Evolutionary conservation across 2,329 filamentous ascomycete species (phyloP).

Genomic region (Colletotrichum liaoningense): DNA sequence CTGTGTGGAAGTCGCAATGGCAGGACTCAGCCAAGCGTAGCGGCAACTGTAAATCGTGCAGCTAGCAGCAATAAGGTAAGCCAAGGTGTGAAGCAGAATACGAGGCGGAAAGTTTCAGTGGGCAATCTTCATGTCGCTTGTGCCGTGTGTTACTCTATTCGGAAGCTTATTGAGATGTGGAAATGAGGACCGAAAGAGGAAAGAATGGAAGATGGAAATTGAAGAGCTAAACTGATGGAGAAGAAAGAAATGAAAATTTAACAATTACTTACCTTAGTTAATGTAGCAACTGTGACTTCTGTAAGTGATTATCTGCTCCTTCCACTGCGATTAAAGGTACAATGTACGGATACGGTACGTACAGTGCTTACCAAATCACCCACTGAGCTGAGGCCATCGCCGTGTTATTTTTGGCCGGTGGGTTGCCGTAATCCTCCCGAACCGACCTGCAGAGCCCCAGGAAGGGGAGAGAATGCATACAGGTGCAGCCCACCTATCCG

Average conservation of each 20-base stretch:
- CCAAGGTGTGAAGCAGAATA: background rate
- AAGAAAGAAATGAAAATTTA: too few relatives aligned
- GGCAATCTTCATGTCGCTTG: background rate
- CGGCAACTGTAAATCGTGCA: background rate
- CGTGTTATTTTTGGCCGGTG: background rate
- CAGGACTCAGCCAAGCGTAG: background rate
- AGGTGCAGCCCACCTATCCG: too few relatives aligned
- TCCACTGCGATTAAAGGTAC: background rate
- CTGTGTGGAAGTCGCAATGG: background rate
- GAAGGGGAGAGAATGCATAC: too few relatives aligned
- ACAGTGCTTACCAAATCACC: background rate
- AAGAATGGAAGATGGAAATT: background rate
- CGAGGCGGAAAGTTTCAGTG: background rate
- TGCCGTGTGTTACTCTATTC: background rate
- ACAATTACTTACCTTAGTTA: too few relatives aligned
- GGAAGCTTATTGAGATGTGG: background rate
- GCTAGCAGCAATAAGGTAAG: background rate
- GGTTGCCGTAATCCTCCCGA: background rate
- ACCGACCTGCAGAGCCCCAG: too few relatives aligned
- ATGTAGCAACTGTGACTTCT: too few relatives aligned
- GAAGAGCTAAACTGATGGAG: background rate
- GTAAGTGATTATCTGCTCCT: background rate
- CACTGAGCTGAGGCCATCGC: background rate
- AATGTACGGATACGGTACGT: background rate
- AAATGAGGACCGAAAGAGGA: background rate